A percentile compares a stretch with the other conserved stretches of the same genome.
Evolutionary conservation across 352 stramenopile genomes (phyloP).

Genomic region (Globisporangium okanoganense): DNA sequence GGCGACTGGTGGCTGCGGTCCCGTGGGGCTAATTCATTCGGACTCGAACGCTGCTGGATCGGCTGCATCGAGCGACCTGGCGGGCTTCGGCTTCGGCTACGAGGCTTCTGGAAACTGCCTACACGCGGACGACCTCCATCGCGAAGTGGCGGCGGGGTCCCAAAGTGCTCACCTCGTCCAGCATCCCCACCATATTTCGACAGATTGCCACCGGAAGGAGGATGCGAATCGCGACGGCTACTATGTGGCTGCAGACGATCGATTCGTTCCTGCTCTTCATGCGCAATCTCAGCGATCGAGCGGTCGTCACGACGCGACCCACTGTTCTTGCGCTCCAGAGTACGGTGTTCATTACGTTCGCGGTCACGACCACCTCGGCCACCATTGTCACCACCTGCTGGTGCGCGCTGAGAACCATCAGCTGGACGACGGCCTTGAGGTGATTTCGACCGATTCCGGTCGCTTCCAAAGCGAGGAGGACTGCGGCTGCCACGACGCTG

Average conservation of each 20-base stretch:
- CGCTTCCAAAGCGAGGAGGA: conserved; percentile 1
- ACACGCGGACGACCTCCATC: conserved; percentile 4
- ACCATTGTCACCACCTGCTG: conserved; percentile 11
- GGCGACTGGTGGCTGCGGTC: conserved; percentile 7
- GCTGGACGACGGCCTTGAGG: background rate
- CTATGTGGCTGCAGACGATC: conserved; percentile 33
- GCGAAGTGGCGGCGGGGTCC: background rate
- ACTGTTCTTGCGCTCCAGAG: conserved; percentile 18
- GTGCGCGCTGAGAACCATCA: background rate
- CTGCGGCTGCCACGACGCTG: background rate
- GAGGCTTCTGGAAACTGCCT: conserved; percentile 6
- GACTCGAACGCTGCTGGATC: background rate
- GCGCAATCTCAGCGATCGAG: conserved; percentile 49
- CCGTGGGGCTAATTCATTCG: conserved; percentile 1
- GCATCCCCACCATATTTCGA: conserved; percentile 31
- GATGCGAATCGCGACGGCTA: conserved; percentile 24
- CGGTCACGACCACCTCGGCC: conserved; percentile 24
- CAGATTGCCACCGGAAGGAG: conserved; percentile 14
- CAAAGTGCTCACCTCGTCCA: conserved; percentile 18
- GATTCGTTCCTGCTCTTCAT: conserved; percentile 39
- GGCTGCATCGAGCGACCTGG: background rate
- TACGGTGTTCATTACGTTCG: conserved; percentile 14
- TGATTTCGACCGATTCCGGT: conserved; percentile 1
- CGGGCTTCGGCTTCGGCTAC: conserved; percentile 14
- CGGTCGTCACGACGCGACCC: conserved; percentile 30